Percentiles rank a stretch among this genome's conserved stretches.
These are phyloP conservation scores for Aureobasidium sp. DNA, from an alignment of 2,329 filamentous ascomycete genomes.

Conservation along the genomic window DNA sequence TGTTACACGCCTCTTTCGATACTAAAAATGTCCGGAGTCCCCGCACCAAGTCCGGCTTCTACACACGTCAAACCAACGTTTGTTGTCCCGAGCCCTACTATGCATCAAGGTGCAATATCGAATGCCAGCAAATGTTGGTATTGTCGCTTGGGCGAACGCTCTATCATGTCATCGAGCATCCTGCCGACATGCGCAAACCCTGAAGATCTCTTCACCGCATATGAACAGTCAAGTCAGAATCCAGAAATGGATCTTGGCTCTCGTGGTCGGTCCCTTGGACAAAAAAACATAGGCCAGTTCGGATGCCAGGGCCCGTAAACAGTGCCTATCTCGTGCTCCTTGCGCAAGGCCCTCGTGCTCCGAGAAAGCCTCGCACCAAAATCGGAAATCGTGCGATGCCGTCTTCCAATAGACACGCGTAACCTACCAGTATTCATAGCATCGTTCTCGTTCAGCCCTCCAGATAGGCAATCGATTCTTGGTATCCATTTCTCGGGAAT, in stretches of 20 bases:
- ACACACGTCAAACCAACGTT: conserved; percentile 9
- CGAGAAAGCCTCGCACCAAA: neutral
- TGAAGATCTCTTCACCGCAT: conserved; percentile 5
- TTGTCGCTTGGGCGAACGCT: neutral
- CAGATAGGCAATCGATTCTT: neutral
- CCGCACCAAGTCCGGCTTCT: conserved; percentile 7
- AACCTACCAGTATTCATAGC: neutral
- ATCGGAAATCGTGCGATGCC: neutral
- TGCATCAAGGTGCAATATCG: neutral
- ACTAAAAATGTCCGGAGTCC: conserved; percentile 4
- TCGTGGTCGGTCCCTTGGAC: neutral
- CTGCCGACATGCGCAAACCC: conserved; percentile 1
- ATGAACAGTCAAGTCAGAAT: neutral
- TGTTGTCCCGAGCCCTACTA: neutral
- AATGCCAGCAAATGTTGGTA: neutral
- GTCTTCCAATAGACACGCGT: conserved; percentile 1
- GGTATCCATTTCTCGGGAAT: conserved; percentile 4
- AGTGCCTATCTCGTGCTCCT: neutral
- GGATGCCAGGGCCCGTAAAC: neutral
- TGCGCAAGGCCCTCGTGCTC: neutral
- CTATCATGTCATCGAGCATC: neutral
- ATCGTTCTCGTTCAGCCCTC: neutral
- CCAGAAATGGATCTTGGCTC: conserved; percentile 1
- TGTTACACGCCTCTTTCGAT: neutral
- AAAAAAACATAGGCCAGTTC: neutral